phyloP scores from a whole-genome alignment of 192 early-diverging fungal species.

The Mycoemilia scoparia region DNA sequence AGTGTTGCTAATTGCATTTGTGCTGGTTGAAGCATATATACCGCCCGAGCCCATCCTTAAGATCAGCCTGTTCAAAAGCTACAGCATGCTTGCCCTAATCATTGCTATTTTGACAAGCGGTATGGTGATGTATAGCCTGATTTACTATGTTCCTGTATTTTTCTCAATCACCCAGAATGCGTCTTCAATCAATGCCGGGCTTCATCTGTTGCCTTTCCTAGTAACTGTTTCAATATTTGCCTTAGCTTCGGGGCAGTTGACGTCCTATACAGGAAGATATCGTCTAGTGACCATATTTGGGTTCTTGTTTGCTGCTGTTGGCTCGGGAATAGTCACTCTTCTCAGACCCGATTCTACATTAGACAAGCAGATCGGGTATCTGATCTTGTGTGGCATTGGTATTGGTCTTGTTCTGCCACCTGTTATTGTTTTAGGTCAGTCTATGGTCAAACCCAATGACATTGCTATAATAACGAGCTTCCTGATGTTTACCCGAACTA shows the following conservation, averaged over 20 bases:
- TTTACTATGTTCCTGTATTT: constrained; percentile 43
- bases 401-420: constrained; percentile 13
- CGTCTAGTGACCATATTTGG: no score
- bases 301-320: no score
- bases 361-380: constrained; percentile 6
- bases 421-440: constrained; percentile 7
- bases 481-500: constrained; percentile 9
- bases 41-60: constrained; percentile 38
- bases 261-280: no score
- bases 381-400: constrained; percentile 18
- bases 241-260: constrained; percentile 31
- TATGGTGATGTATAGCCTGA: constrained; percentile 33
- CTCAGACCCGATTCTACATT: constrained; percentile 25
- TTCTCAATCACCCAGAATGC: constrained; percentile 41
- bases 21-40: constrained; percentile 35
- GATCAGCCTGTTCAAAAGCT: constrained; percentile 27
- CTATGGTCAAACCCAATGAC: constrained; percentile 1
- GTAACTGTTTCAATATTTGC: constrained; percentile 32
- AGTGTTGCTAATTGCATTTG: constrained; percentile 18
- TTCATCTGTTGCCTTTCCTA: constrained; percentile 45
- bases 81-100: constrained; percentile 35
- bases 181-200: constrained; percentile 32
- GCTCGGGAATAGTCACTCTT: constrained; percentile 41
- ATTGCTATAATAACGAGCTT: constrained; percentile 6
- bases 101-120: constrained; percentile 33